These are phyloP conservation scores for Glaciozyma antarctica DNA, from an alignment of 768 basidiomycete genomes.

Conservation along the genomic window DNA sequence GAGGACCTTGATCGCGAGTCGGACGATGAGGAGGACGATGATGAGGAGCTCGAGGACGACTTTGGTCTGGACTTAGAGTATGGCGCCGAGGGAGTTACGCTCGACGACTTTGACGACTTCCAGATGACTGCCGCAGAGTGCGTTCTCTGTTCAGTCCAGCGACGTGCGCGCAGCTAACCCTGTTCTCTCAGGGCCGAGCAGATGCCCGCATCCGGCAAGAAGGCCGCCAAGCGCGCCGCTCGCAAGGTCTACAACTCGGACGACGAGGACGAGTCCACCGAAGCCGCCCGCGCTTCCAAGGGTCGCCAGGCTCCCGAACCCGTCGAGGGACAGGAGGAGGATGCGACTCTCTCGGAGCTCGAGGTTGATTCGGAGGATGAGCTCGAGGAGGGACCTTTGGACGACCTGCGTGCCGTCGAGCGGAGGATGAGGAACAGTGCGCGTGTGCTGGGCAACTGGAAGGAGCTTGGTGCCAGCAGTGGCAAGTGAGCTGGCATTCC, in stretches of 20 bases:
- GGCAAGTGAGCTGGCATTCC: conserved; percentile 50
- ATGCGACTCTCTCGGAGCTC: conserved; percentile 48
- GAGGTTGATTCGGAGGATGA: conserved; percentile 50
- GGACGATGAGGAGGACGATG: conserved; percentile 19
- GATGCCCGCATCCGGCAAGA: conserved; percentile 4
- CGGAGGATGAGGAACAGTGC: conserved; percentile 69
- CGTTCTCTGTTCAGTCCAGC: background rate
- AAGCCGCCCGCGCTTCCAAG: conserved; percentile 4
- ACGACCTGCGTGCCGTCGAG: conserved; percentile 64
- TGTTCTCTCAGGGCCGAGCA: conserved; percentile 2
- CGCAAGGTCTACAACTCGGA: conserved; percentile 29
- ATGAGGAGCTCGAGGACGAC: conserved; percentile 9
- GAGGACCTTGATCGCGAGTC: background rate
- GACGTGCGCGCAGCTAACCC: background rate
- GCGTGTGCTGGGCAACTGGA: conserved; percentile 62
- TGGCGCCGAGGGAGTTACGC: conserved; percentile 20
- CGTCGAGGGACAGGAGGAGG: conserved; percentile 41
- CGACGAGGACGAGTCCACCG: conserved; percentile 23
- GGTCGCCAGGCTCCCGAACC: conserved; percentile 15
- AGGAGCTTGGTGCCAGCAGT: conserved; percentile 51
- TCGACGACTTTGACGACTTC: conserved; percentile 15
- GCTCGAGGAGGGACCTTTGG: conserved; percentile 57
- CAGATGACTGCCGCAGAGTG: conserved; percentile 19
- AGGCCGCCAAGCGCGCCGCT: conserved; percentile 22
- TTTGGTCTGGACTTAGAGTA: conserved; percentile 7